A percentile compares a stretch with the other conserved stretches of the same genome.
Evolutionary conservation across 768 basidiomycete species (phyloP).

Genomic region (Phlebiopsis flavidoalba): DNA sequence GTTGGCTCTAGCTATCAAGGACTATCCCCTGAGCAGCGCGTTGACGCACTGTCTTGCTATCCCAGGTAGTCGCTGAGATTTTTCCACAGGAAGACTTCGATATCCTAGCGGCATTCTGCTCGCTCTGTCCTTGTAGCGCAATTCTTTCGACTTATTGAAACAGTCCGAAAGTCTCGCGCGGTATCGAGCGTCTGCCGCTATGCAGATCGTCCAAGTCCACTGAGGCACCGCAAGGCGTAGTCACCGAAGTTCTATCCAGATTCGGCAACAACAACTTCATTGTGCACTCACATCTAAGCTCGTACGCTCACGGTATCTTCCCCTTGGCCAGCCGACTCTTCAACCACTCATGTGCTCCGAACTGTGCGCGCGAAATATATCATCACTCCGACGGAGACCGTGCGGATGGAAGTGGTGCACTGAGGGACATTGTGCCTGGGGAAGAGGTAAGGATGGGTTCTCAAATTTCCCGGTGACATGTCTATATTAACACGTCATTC

Average conservation of each 20-base stretch:
- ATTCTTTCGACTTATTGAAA: conserved; percentile 23
- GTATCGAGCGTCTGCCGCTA: neutral
- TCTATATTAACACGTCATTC: neutral
- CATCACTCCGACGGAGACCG: conserved; percentile 31
- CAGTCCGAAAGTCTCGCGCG: conserved; percentile 6
- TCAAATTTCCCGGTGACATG: neutral
- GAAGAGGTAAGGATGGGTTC: conserved; percentile 53
- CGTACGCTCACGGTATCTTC: conserved; percentile 71
- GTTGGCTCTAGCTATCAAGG: conserved; percentile 42
- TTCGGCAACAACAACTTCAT: conserved; percentile 83
- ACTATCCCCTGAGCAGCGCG: conserved; percentile 46
- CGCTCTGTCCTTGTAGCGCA: conserved; percentile 2
- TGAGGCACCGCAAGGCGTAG: neutral
- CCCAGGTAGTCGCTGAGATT: conserved; percentile 50
- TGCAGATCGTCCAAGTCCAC: conserved; percentile 9
- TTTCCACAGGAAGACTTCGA: conserved; percentile 14
- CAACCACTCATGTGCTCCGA: conserved; percentile 80
- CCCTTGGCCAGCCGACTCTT: conserved; percentile 75
- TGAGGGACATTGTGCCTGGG: conserved; percentile 47
- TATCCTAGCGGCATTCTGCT: neutral
- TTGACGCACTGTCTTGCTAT: conserved; percentile 62
- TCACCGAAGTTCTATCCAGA: conserved; percentile 41
- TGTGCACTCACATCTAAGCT: conserved; percentile 65
- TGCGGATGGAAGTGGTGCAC: conserved; percentile 60
- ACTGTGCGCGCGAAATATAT: conserved; percentile 61